phyloP scores from a whole-genome alignment of 202 grass and related monocot genomes.

The Hordeum pubiflorum region DNA sequence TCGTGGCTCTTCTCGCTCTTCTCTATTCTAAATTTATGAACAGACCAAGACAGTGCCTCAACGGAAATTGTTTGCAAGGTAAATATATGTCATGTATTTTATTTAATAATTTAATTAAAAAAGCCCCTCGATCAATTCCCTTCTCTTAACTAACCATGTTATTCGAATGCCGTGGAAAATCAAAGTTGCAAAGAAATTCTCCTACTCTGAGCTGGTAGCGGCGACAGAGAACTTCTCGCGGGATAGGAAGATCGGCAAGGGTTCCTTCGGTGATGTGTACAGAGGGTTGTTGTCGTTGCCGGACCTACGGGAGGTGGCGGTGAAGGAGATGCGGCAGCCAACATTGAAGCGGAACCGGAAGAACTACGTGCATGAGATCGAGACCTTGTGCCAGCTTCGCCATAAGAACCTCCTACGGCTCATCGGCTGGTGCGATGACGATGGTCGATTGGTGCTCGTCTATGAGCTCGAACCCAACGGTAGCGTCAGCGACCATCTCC shows the following conservation, averaged over 20 bases:
- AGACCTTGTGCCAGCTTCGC: conserved; percentile 27
- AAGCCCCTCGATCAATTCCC: neutral
- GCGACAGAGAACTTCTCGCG: conserved; percentile 23
- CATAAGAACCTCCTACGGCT: conserved; percentile 46
- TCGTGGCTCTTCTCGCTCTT: neutral
- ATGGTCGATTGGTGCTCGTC: conserved; percentile 21
- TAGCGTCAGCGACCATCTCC: conserved; percentile 34
- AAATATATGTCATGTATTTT: neutral
- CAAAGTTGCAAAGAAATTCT: conserved; percentile 33
- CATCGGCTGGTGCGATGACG: conserved; percentile 42
- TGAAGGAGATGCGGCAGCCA: conserved; percentile 30
- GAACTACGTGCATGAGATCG: conserved; percentile 41
- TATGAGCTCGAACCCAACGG: conserved; percentile 45
- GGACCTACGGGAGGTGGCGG: neutral
- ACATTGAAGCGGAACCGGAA: conserved; percentile 4
- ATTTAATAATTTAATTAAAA: neutral
- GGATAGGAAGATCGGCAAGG: conserved; percentile 25
- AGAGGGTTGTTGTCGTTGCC: conserved; percentile 16
- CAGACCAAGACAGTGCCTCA: neutral
- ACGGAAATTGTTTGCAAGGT: neutral
- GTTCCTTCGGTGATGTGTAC: conserved; percentile 38
- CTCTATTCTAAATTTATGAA: neutral
- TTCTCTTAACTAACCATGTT: neutral
- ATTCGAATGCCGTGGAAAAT: neutral
- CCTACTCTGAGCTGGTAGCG: neutral